Evolutionary conservation across 345 rosid genomes (phyloP).

Genomic region (Capsella bursapastoris): DNA sequence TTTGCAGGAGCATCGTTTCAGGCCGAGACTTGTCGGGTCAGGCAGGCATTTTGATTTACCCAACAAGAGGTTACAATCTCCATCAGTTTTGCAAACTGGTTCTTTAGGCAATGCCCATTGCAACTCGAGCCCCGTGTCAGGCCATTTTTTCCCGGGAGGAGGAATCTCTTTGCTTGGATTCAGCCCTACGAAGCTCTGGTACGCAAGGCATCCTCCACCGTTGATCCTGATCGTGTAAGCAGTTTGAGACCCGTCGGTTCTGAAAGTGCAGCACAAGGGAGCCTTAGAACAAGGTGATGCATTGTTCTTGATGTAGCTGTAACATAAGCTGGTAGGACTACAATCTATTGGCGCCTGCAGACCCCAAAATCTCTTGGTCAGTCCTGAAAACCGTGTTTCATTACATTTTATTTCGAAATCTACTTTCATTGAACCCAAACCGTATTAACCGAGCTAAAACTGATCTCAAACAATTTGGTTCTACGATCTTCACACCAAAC

Average conservation of each 20-base stretch:
- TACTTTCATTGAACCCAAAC: constrained; percentile 16
- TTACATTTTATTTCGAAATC: constrained; percentile 16
- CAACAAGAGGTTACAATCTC: constrained; percentile 56
- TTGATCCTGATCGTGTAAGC: constrained; percentile 47
- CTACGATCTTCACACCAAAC: neutral
- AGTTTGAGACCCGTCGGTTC: constrained; percentile 48
- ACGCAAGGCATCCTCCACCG: constrained; percentile 56
- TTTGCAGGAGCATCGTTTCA: constrained; percentile 56
- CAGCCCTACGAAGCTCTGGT: constrained; percentile 47
- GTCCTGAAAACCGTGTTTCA: constrained; percentile 34
- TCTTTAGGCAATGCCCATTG: constrained; percentile 65
- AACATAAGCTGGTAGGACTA: constrained; percentile 52
- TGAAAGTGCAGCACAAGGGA: constrained; percentile 55
- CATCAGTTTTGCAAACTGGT: constrained; percentile 51
- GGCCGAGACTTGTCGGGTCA: constrained; percentile 39
- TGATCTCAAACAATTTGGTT: neutral
- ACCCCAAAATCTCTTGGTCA: constrained; percentile 40
- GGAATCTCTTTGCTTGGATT: constrained; percentile 41
- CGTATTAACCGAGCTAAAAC: neutral
- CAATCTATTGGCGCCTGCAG: constrained; percentile 50
- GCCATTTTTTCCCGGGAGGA: constrained; percentile 39
- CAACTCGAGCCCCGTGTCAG: constrained; percentile 60
- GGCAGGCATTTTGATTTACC: constrained; percentile 54
- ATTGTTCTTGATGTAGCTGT: constrained; percentile 50
- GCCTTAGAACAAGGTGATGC: constrained; percentile 45